phyloP scores from a whole-genome alignment of 2,329 filamentous ascomycete species.

The Colletotrichum phormii region DNA sequence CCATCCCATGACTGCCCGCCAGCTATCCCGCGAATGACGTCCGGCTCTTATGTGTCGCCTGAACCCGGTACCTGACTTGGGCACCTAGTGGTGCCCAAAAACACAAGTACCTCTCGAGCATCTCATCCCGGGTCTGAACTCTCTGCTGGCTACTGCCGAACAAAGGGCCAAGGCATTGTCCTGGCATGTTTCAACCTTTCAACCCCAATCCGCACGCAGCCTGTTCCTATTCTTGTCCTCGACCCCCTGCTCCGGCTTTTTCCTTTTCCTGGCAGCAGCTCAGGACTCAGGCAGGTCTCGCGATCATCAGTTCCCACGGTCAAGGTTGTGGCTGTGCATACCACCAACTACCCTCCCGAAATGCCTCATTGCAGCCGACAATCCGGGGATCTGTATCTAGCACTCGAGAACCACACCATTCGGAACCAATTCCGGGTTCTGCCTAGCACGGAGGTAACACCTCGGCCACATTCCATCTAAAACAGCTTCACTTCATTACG shows the following conservation, averaged over 20 bases:
- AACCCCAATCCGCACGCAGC: background rate
- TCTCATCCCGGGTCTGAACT: slow-evolving; percentile 16
- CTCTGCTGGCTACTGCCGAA: slow-evolving; percentile 26
- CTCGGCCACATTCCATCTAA: too few relatives aligned
- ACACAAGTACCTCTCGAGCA: slow-evolving; percentile 4
- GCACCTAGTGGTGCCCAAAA: slow-evolving; percentile 1
- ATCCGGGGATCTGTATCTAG: background rate
- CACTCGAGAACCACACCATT: background rate
- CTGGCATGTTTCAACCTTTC: slow-evolving; percentile 19
- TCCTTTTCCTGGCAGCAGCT: background rate
- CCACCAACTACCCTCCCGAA: background rate
- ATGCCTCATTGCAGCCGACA: slow-evolving; percentile 4
- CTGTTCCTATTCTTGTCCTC: background rate
- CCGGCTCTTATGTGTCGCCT: background rate
- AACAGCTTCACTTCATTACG: background rate
- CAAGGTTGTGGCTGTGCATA: slow-evolving; percentile 19
- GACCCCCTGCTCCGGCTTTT: background rate
- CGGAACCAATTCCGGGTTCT: background rate
- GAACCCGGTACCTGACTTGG: background rate
- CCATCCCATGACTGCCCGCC: background rate
- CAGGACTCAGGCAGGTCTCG: background rate
- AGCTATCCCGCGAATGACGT: slow-evolving; percentile 11
- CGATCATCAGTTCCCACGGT: background rate
- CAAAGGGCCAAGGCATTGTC: slow-evolving; percentile 12
- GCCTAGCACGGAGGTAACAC: background rate